Base-by-base conservation (phyloP, 2,329 filamentous ascomycete genomes). In the Exutisphaerella laricina region DNA sequence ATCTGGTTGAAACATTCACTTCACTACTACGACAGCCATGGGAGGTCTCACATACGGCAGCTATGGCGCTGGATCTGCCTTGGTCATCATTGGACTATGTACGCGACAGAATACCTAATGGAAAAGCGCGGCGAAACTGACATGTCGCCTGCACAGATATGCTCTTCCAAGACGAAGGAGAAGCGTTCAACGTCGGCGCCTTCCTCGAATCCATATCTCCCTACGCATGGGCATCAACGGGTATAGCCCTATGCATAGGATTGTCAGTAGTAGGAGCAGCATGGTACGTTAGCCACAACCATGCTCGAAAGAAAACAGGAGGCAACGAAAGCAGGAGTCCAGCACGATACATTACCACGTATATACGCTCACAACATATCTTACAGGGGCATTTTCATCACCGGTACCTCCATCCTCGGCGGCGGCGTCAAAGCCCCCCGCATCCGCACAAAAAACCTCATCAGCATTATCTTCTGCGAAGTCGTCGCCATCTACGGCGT, bases 401-500 rank as follows among this genome's bases (percentile, higher is more conserved):
- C 92, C 23, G 94, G 94, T 58, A 94, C 89, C 46, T 95, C 92
- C 45, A 98, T 98, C 66, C 79, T 98, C 55, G 94, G 94, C 62
- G 92, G 87, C 58, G 92, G 92, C 73, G 92, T 98, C 63, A 90
- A 86, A 69, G 90, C 92, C 33, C 94, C 94, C 26, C 85, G 92
- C 59, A 98, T 98, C 70, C 87, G 92, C 66, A 98, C 92, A 52
- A 98, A 98, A 82, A 98, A 98, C 75, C 71, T 98, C 63, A 97
- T 98, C 66, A 97, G 90, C 60, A 98, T 98, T 69, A 97, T 98
- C 71, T 98, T 98, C 73, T 98, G 92, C 74, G 92, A 98, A 72
- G 92, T 98, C 63, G 92, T 98, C 61, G 92, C 92, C 69, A 98
- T 98, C 68, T 98, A 98, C 77, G 94, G 94, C 60, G 90, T 98